A percentile compares a stretch with the other conserved stretches of the same genome.
Evolutionary conservation across 2,329 filamentous ascomycete genomes (phyloP).

Genomic region (Fusarium denticulatum): DNA sequence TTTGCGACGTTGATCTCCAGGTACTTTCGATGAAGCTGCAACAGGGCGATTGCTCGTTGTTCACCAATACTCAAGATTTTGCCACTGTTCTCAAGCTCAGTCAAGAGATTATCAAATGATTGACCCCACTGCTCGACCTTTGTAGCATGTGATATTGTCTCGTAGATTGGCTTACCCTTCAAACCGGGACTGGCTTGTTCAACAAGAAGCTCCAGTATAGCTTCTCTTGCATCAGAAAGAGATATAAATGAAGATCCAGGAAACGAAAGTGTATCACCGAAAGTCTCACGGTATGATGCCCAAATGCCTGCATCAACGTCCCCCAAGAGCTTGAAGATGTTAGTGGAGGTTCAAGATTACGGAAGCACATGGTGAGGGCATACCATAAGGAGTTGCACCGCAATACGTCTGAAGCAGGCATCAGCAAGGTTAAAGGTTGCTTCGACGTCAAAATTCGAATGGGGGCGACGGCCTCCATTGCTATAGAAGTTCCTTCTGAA

Average conservation of each 20-base stretch:
- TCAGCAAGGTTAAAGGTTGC: neutral
- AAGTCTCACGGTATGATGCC: neutral
- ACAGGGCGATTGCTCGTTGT: neutral
- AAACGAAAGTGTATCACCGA: neutral
- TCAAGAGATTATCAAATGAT: constrained; percentile 2
- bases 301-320: constrained; percentile 1
- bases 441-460: neutral
- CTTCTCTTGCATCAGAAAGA: constrained; percentile 8
- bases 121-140: constrained; percentile 8
- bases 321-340: neutral
- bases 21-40: constrained; percentile 22
- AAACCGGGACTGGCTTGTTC: constrained; percentile 20
- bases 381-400: constrained; percentile 17
- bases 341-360: fast-evolving
- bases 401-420: constrained; percentile 15
- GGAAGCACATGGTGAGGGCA: fast-evolving
- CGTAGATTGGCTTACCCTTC: neutral
- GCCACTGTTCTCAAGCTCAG: neutral
- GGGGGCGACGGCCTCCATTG: fast-evolving
- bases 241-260: neutral
- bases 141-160: neutral
- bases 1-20: constrained; percentile 17
- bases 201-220: constrained; percentile 6
- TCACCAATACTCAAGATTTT: neutral
- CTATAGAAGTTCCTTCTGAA: neutral